Base-by-base conservation (phyloP, 164 flowering plant species). In the Magnolia officinalis region DNA sequence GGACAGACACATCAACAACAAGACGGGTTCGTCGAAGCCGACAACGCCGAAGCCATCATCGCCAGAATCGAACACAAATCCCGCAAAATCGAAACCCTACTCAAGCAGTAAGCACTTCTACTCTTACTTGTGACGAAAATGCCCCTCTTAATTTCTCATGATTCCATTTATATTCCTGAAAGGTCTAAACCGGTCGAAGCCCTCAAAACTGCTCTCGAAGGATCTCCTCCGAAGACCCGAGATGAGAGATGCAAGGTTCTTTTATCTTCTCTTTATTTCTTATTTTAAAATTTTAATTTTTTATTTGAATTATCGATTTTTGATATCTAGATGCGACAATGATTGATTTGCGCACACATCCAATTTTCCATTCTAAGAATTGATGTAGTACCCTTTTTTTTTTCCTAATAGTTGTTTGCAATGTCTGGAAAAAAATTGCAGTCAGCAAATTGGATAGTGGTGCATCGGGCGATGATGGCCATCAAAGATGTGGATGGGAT, bases 381-480 rank as follows among this genome's bases (percentile, higher is more conserved):
- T 55, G 29, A 26, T 1, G 61, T 16, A 55, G 13, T 52, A 4
- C 4, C 16, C 8, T 14, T 31, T 23, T 3, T 21, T 65, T 66
- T 45, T 70, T 75, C 52, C 19, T 68, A 13, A 70, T 77, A 74
- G 0, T 19, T 3, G 8, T 16, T 31, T 61, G 70, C 4, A 20
- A 50, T 23, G 8, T 20, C 18, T 73, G 63, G 70, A 31, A n/a
- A 61, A 23, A 66, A 23, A 61, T 75, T 82, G 80, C 82, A 95
- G 98, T 92, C 99, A 8, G 98, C 99, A 6, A 93, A 91, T 85
- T 96, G 99, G 97, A 90, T 96, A 63, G 97, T 88, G 82, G 97
- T 93, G 75, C 98, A 94, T 80, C 84, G 98, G 81, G 98, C 98
- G 7, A 58, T 96, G 69, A 94, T 96, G 98, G 93, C 97, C 24